Evolutionary conservation across 2,329 filamentous ascomycete species (phyloP), one percentile per base, ranked within the genome.

Genomic region (Pseudogymnoascus sp.): DNA sequence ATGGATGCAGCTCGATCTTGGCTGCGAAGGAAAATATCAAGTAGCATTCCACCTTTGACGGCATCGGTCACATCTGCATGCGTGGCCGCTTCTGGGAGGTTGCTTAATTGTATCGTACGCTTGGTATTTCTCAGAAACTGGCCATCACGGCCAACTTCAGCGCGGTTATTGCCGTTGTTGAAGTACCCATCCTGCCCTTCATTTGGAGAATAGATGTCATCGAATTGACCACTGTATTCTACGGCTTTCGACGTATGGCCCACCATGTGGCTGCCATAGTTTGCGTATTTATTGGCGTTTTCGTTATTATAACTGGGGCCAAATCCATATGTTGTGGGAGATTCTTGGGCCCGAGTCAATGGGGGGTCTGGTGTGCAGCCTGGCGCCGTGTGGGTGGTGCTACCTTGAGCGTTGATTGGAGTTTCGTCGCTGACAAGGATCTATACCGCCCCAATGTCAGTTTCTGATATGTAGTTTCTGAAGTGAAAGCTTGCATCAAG

Each of bases 41-140:
- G 74, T 10, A 96, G 69, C 66, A 83, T 79, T 1, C 90, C 91
- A 24, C 91, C 90, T 64, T 87, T 85, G 61, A 95, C 76, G 10
- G 81, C 80, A 22, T 81, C 79, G 2, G 82, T 80, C 64, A 95
- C 76, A 66, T 95, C 89, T 56, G 79, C 80, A 70, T 89, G 84
- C 0, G 85, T 89, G 12, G 82, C 83, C 2, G 78, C 78, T 4
- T 86, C 81, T 0, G 87, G 77, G 1, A 95, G 78, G 64, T 87
- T 86, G 37, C 75, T 76, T 60, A 93, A 77, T 22, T 84, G 76
- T 22, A 96, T 67, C 0, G 88, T 89, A 59, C 89, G 81, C 67
- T 78, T 75, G 24, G 71, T 66, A 63, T 70, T 68, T 16, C 71
- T 73, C 5, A 68, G 67, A 61, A 66, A 70, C 62, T 68, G 66